Base-by-base conservation (phyloP, 2,329 filamentous ascomycete species). In the Didymella glomerata region DNA sequence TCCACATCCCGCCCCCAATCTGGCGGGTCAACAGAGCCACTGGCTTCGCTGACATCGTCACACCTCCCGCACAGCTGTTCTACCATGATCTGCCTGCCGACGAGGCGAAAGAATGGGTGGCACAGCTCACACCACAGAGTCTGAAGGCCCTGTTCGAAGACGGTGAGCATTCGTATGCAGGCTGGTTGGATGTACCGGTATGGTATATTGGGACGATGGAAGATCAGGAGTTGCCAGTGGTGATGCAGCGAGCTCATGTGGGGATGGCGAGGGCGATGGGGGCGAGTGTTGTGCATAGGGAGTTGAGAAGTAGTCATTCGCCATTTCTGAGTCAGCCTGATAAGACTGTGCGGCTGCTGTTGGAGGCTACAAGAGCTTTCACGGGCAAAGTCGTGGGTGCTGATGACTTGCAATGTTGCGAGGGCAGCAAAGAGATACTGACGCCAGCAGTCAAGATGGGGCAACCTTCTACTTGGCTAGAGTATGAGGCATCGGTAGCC, bases 31-130 rank as follows among this genome's bases (percentile, higher is more conserved):
- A 61, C 54, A 49, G 46, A 38, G 47, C 41, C 2, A 81, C 75
- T 0, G 82, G 82, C 4, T 79, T 76, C 41, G 79, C 79, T 1
- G 76, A 77, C 0, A 53, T 85, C 4, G 32, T 75, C 16, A 66
- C 60, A 22, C 63, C 78, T 18, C 69, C 80, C 0, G 62, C 75
- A 7, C 70, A 82, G 6, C 61, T 84, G 2, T 81, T 85, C 56
- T 85, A 85, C 57, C 81, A 84, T 59, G 83, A 85, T 66, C 57
- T 85, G 0, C 74, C 81, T 0, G 66, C 61, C 0, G 76, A 79
- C 1, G 82, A 85, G 50, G 80, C 71, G 0, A 69, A 78, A 3
- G 70, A 71, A 40, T 83, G 82, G 79, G 76, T 77, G 1, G 67
- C 66, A 0, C 76, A 78, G 57, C 79, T 85, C 5, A 73, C 66